Evolutionary conservation across 2,329 filamentous ascomycete species (phyloP).

Genomic region (Paecilomyces dactylethromorphus): DNA sequence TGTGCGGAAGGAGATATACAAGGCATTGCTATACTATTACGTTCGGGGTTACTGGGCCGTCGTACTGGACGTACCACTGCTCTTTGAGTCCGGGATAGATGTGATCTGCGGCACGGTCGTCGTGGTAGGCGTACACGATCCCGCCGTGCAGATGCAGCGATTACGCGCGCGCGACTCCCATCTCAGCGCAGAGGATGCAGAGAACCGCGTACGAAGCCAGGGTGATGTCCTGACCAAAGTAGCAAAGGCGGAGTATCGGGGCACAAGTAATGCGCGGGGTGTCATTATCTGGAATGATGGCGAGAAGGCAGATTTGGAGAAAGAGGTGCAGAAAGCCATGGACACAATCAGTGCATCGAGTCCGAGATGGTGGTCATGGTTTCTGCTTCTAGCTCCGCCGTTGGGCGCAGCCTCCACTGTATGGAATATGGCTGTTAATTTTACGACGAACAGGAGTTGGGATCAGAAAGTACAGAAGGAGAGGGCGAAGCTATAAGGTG

Average conservation of each 20-base stretch:
- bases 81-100: constrained; percentile 87
- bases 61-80: constrained; percentile 81
- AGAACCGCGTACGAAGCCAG: constrained; percentile 80
- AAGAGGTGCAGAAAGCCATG: constrained; percentile 62
- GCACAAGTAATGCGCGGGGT: constrained; percentile 51
- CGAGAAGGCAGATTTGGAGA: constrained; percentile 61
- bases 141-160: constrained; percentile 73
- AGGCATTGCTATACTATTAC: constrained; percentile 65
- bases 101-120: constrained; percentile 75
- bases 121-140: constrained; percentile 78
- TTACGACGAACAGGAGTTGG: constrained; percentile 65
- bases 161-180: constrained; percentile 70
- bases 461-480: constrained; percentile 51
- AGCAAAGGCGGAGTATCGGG: constrained; percentile 59
- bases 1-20: constrained; percentile 76
- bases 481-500: constrained; percentile 52
- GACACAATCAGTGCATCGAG: constrained; percentile 54
- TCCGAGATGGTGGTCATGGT: constrained; percentile 78
- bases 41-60: constrained; percentile 76
- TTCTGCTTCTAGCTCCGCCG: constrained; percentile 63
- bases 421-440: constrained; percentile 69
- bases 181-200: constrained; percentile 75
- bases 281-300: constrained; percentile 90
- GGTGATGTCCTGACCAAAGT: constrained; percentile 81
- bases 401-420: constrained; percentile 61